phyloP scores from a whole-genome alignment of 2,329 filamentous ascomycete genomes.

The Paraphaeosphaeria minitans region DNA sequence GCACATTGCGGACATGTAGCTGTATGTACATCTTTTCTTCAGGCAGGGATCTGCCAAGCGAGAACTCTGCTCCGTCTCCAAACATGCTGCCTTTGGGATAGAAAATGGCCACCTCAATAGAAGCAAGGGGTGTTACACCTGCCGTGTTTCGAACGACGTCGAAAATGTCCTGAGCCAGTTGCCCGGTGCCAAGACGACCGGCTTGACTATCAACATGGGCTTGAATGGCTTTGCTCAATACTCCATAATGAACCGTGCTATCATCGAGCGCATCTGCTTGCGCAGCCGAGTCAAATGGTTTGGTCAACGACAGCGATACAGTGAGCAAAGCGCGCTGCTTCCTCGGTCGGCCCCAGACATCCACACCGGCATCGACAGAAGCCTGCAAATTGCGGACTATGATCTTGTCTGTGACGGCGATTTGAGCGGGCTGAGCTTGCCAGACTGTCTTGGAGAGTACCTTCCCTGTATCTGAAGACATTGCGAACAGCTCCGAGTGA shows the following conservation, averaged over 20 bases:
- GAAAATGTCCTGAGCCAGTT: neutral
- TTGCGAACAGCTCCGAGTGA: neutral
- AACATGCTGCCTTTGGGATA: conserved; percentile 73
- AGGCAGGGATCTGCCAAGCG: conserved; percentile 21
- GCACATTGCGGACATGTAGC: conserved; percentile 62
- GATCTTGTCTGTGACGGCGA: conserved; percentile 52
- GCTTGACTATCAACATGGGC: conserved; percentile 46
- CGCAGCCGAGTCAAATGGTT: conserved; percentile 64
- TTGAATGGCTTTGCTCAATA: conserved; percentile 69
- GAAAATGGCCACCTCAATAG: conserved; percentile 59
- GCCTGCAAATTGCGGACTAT: conserved; percentile 67
- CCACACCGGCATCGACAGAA: conserved; percentile 61
- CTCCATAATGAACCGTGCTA: conserved; percentile 79
- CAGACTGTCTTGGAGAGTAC: conserved; percentile 24
- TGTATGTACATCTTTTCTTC: conserved; percentile 12
- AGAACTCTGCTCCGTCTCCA: conserved; percentile 62
- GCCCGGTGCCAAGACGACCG: neutral
- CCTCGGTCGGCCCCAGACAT: conserved; percentile 71
- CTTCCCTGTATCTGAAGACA: neutral
- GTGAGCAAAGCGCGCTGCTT: conserved; percentile 68
- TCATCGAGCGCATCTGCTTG: conserved; percentile 63
- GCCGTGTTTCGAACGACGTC: conserved; percentile 21
- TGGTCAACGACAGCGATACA: conserved; percentile 61
- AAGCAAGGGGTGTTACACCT: conserved; percentile 34
- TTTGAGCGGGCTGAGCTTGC: conserved; percentile 20